phyloP scores from a whole-genome alignment of 495 filamentous ascomycete genomes.

The Penicillium mononematosum region DNA sequence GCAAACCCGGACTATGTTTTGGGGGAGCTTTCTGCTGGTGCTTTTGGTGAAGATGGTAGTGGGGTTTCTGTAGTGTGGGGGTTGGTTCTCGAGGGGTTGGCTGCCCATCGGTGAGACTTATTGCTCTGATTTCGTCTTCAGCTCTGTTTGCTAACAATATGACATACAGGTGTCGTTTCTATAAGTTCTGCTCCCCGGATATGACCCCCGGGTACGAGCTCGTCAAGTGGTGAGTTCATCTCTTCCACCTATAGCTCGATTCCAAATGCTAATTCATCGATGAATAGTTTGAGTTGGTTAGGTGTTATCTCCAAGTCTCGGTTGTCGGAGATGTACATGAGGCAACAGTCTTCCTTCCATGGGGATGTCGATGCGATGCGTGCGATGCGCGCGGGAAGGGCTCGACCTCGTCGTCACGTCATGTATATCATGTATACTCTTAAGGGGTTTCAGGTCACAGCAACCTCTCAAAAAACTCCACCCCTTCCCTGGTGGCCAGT shows the following conservation, averaged over 20 bases:
- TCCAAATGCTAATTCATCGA: background rate
- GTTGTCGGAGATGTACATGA: background rate
- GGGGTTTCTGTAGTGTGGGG: background rate
- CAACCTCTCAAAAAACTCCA: no score
- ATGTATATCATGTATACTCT: no score
- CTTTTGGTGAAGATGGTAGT: background rate
- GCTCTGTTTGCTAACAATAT: background rate
- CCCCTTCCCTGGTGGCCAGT: no score
- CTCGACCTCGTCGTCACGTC: no score
- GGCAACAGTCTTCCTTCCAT: no score
- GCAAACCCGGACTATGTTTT: background rate
- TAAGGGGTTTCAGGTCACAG: no score
- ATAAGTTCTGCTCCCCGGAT: background rate
- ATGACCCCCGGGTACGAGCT: background rate
- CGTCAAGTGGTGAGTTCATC: background rate
- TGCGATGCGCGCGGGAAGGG: no score
- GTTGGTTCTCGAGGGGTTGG: background rate
- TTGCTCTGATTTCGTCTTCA: background rate
- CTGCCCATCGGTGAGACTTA: background rate
- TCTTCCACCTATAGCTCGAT: background rate
- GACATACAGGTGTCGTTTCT: background rate
- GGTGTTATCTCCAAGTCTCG: background rate
- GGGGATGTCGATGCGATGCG: no score
- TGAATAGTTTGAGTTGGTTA: background rate
- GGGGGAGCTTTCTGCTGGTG: background rate